Evolutionary conservation across 441 rosid genomes (phyloP).

Genomic region (Erodium texanum): DNA sequence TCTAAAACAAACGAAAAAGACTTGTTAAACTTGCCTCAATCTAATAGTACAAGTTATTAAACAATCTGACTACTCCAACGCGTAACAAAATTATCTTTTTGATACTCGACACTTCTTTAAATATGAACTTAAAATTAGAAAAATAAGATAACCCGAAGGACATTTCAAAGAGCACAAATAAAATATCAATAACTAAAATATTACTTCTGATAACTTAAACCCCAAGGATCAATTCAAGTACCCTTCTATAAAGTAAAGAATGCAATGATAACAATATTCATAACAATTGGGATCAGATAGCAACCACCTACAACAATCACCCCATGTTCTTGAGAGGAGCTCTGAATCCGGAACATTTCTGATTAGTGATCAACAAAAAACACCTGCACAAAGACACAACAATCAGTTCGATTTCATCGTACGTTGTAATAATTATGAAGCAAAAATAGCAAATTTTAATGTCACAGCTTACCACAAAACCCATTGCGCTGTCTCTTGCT

Average conservation of each 20-base stretch:
- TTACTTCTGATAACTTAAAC: conserved; percentile 12
- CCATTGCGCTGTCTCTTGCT: conserved; percentile 66
- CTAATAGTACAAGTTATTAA: too few species aligned
- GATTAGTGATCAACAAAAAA: conserved; percentile 28
- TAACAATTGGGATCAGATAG: neutral
- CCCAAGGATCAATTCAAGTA: conserved; percentile 13
- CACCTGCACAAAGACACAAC: conserved; percentile 30
- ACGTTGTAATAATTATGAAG: too few species aligned
- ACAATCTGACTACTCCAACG: too few species aligned
- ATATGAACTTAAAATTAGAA: too few species aligned
- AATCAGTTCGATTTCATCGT: neutral
- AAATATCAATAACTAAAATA: neutral
- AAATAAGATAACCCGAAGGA: neutral
- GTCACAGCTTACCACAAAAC: conserved; percentile 59
- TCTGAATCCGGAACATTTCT: conserved; percentile 21
- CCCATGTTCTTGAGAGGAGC: conserved; percentile 2
- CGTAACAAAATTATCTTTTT: too few species aligned
- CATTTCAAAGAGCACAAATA: neutral
- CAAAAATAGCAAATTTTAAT: conserved; percentile 25
- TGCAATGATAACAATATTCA: conserved; percentile 17
- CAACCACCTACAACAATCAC: conserved; percentile 10
- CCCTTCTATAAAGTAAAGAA: conserved; percentile 25
- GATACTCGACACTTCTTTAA: too few species aligned
- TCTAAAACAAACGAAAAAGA: too few species aligned
- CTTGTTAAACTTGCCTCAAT: too few species aligned